phyloP scores from a whole-genome alignment of 768 basidiomycete genomes.

The Agrocybe praecox region DNA sequence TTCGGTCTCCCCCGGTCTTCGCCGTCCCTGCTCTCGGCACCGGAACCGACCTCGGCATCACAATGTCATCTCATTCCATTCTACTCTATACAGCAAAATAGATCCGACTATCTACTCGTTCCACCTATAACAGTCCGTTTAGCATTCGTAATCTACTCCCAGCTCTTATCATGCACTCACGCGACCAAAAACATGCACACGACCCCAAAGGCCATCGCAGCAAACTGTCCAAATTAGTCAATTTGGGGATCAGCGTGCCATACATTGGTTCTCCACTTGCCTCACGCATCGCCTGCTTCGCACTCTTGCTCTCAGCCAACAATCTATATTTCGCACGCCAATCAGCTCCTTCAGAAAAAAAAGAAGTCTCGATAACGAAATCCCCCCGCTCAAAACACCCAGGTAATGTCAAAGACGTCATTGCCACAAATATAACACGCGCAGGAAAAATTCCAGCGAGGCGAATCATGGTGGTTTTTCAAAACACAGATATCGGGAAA shows the following conservation, averaged over 20 bases:
- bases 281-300: conserved; percentile 89
- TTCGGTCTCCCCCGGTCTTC: conserved; percentile 34
- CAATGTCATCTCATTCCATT: neutral
- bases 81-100: conserved; percentile 2
- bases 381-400: neutral
- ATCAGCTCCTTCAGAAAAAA: conserved; percentile 1
- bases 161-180: conserved; percentile 51
- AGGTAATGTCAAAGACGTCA: neutral
- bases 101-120: conserved; percentile 60
- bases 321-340: conserved; percentile 48
- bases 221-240: conserved; percentile 59
- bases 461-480: neutral
- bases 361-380: neutral
- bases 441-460: neutral
- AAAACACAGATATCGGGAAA: conserved; percentile 3
- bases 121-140: conserved; percentile 51
- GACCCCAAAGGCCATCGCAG: conserved; percentile 89
- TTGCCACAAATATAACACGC: conserved; percentile 3
- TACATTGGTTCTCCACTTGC: conserved; percentile 39
- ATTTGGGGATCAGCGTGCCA: neutral
- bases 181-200: conserved; percentile 91
- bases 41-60: neutral
- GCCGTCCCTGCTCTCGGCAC: conserved; percentile 7
- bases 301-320: conserved; percentile 86
- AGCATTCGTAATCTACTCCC: conserved; percentile 6